Conservation (phyloP, 75 land plant genomes). For the Picea glauca region DNA sequence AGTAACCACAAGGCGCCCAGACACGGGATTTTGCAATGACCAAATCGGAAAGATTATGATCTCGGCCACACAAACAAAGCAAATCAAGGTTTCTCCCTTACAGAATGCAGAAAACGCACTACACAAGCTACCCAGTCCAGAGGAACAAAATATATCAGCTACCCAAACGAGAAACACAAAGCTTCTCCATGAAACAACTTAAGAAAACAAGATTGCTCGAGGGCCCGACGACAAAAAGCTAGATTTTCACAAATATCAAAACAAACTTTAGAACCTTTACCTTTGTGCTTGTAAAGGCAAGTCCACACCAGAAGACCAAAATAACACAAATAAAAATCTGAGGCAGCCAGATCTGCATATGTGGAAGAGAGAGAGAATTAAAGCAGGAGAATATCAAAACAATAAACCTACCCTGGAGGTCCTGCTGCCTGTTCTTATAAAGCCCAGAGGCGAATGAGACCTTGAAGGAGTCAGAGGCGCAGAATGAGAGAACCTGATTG, state of each 20-base stretch:
- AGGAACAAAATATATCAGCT: neutral
- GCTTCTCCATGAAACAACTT: neutral
- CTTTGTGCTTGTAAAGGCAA: too few species aligned
- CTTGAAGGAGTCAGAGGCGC: slow-evolving; percentile 29
- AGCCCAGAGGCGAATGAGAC: slow-evolving; percentile 37
- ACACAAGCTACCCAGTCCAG: too few species aligned
- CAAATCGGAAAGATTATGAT: too few species aligned
- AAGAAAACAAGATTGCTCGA: neutral
- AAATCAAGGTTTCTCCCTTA: too few species aligned
- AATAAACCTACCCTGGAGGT: slow-evolving; percentile 44
- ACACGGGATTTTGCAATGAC: too few species aligned
- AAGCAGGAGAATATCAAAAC: too few species aligned
- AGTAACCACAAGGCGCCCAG: too few species aligned
- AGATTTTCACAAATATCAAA: neutral
- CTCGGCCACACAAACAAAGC: too few species aligned
- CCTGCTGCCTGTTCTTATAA: slow-evolving; percentile 36
- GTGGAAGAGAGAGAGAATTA: neutral
- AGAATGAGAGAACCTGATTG: slow-evolving; percentile 3
- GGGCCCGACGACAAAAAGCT: neutral
- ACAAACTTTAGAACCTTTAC: too few species aligned
- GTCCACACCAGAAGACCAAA: too few species aligned
- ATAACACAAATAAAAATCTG: neutral
- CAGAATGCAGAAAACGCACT: too few species aligned
- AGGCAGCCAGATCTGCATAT: neutral
- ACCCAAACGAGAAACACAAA: neutral